phyloP scores from a whole-genome alignment of 352 stramenopile species.

The Globisporangium takayamanum region DNA sequence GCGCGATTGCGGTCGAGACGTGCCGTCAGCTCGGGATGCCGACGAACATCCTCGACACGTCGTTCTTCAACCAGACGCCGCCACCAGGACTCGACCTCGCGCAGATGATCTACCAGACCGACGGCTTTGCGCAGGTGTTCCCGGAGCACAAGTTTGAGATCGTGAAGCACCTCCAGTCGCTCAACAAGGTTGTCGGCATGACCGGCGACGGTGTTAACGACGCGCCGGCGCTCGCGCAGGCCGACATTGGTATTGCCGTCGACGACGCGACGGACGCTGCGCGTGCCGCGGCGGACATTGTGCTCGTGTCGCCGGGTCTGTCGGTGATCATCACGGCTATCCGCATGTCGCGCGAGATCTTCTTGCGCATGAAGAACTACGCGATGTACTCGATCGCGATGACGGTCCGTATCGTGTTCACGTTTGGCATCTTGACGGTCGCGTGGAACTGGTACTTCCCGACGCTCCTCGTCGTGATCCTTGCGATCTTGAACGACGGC shows the following conservation, averaged over 20 bases:
- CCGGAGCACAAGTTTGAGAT: constrained; percentile 92
- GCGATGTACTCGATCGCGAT: constrained; percentile 90
- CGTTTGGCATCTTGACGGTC: constrained; percentile 84
- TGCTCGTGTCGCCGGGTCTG: constrained; percentile 84
- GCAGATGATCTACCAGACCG: constrained; percentile 88
- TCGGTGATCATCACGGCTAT: constrained; percentile 88
- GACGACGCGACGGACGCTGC: constrained; percentile 86
- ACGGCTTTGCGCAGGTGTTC: constrained; percentile 92
- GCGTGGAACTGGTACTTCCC: constrained; percentile 87
- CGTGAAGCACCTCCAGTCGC: constrained; percentile 84
- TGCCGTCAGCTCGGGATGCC: constrained; percentile 86
- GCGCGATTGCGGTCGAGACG: constrained; percentile 90
- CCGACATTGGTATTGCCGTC: constrained; percentile 91
- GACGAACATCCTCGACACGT: constrained; percentile 77
- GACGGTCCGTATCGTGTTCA: constrained; percentile 86
- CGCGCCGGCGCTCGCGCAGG: constrained; percentile 82
- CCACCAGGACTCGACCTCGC: constrained; percentile 54
- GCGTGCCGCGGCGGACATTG: constrained; percentile 85
- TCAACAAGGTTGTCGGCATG: constrained; percentile 79
- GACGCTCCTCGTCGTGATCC: constrained; percentile 83
- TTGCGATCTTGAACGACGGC: constrained; percentile 89
- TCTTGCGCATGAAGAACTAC: constrained; percentile 90
- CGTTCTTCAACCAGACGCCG: constrained; percentile 70
- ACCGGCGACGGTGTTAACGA: constrained; percentile 91
- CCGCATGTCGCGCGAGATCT: constrained; percentile 84